phyloP scores from a whole-genome alignment of 1,139 yeast genomes.

The Candida pseudocylindracea region DNA sequence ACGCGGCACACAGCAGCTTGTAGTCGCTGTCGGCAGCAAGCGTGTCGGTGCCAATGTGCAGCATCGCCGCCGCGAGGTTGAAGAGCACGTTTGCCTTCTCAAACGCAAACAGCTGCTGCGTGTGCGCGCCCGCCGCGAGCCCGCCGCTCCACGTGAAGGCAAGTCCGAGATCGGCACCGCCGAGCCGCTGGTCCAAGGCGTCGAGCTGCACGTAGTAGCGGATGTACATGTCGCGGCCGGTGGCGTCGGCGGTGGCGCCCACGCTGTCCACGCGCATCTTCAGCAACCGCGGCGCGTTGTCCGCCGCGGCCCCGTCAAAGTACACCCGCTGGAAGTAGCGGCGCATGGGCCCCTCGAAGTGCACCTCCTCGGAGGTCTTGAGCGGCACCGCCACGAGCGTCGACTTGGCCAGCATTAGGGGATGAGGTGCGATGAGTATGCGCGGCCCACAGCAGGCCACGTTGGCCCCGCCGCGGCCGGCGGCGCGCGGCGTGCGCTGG shows the following conservation, averaged over 20 bases:
- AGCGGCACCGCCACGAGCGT: too few relatives aligned
- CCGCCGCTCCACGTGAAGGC: conserved; percentile 74
- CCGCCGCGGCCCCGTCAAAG: conserved; percentile 6
- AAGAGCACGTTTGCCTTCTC: conserved; percentile 77
- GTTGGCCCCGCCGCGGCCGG: too few relatives aligned
- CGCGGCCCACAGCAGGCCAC: too few relatives aligned
- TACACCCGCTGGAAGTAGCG: too few relatives aligned
- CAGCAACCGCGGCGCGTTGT: conserved; percentile 18
- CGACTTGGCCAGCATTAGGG: too few relatives aligned
- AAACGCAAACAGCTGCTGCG: conserved; percentile 43
- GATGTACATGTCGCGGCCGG: conserved; percentile 29
- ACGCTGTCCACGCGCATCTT: conserved; percentile 39
- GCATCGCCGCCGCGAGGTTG: conserved; percentile 24
- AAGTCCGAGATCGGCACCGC: conserved; percentile 28
- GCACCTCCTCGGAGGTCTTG: too few relatives aligned
- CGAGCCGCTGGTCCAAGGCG: conserved; percentile 51
- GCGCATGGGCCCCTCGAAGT: too few relatives aligned
- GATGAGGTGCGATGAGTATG: too few relatives aligned
- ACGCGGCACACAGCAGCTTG: conserved; percentile 29
- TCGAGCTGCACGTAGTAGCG: conserved; percentile 72
- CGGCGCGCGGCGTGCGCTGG: too few relatives aligned
- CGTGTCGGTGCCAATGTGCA: conserved; percentile 17
- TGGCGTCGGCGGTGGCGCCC: conserved; percentile 29
- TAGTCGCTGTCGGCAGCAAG: conserved; percentile 18
- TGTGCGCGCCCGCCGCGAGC: conserved; percentile 19